These are phyloP conservation scores for Emergomyces orientalis DNA, from an alignment of 2,329 filamentous ascomycete genomes.

Conservation along the genomic window DNA sequence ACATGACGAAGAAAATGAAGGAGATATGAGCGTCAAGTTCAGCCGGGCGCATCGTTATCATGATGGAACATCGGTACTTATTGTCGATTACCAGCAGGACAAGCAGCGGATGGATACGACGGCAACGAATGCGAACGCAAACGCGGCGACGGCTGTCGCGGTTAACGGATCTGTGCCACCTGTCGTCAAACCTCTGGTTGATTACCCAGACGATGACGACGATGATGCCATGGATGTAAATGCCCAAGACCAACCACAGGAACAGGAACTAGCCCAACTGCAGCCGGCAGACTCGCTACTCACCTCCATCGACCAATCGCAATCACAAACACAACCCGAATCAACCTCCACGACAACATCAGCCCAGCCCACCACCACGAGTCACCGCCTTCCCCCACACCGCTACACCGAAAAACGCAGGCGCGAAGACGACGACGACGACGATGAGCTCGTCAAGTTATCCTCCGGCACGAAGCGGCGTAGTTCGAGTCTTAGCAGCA, in stretches of 20 bases:
- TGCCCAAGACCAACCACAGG: conserved; percentile 11
- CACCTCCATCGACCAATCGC: neutral
- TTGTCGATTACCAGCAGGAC: conserved; percentile 26
- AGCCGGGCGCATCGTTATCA: neutral
- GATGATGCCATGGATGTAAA: conserved; percentile 57
- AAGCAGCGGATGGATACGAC: conserved; percentile 17
- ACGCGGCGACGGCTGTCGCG: conserved; percentile 19
- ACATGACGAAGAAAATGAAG: neutral
- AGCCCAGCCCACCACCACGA: neutral
- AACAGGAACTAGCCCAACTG: neutral
- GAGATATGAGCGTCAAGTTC: neutral
- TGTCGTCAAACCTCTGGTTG: conserved; percentile 65
- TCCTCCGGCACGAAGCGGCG: conserved; percentile 44
- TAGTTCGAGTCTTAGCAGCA: conserved; percentile 34
- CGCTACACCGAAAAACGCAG: conserved; percentile 79
- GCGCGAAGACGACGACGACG: conserved; percentile 78
- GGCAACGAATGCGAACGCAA: conserved; percentile 24
- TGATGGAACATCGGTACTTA: conserved; percentile 10
- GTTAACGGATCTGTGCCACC: conserved; percentile 54
- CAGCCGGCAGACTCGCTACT: conserved; percentile 13
- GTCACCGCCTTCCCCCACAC: conserved; percentile 50
- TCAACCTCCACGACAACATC: neutral
- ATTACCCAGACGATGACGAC: conserved; percentile 85
- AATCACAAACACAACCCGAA: neutral
- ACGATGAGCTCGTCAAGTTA: conserved; percentile 82